phyloP scores from a whole-genome alignment of 305 asterid species.

The Caryopteris hybrid region DNA sequence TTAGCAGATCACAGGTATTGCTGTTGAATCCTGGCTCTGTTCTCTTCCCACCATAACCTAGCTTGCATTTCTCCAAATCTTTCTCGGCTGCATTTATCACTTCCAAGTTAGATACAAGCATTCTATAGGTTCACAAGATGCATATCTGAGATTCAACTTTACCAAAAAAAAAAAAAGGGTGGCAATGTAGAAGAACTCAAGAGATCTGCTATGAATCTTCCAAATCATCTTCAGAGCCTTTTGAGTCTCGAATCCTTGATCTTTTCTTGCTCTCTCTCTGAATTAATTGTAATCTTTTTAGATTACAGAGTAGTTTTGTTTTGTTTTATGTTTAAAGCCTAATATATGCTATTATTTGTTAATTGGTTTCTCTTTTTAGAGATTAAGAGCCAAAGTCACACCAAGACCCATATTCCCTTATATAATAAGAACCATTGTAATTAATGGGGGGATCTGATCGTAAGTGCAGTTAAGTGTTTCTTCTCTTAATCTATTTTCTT shows the following conservation, averaged over 20 bases:
- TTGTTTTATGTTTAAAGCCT: too few species aligned
- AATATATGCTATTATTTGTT: too few species aligned
- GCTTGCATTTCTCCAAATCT: constrained; percentile 87
- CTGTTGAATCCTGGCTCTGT: constrained; percentile 80
- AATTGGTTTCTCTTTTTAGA: too few species aligned
- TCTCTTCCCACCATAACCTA: constrained; percentile 88
- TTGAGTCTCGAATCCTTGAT: not conserved
- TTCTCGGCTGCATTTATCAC: constrained; percentile 69
- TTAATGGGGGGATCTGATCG: too few species aligned
- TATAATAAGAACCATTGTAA: too few species aligned
- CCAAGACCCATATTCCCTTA: too few species aligned
- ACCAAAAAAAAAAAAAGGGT: not conserved
- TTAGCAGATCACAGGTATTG: constrained; percentile 53
- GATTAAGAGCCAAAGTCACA: too few species aligned
- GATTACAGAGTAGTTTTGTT: too few species aligned
- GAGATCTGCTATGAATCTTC: not conserved
- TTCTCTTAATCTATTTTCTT: not conserved
- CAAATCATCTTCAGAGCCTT: not conserved
- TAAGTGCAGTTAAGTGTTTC: too few species aligned
- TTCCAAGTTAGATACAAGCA: constrained; percentile 23
- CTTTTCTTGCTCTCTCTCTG: not conserved
- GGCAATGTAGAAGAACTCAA: not conserved
- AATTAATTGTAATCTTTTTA: not conserved
- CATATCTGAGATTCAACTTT: not conserved
- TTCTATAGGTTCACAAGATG: not conserved